A percentile compares a stretch with the other conserved stretches of the same genome.
Conservation (phyloP, 768 basidiomycete genomes). For the Mycena indigotica region DNA sequence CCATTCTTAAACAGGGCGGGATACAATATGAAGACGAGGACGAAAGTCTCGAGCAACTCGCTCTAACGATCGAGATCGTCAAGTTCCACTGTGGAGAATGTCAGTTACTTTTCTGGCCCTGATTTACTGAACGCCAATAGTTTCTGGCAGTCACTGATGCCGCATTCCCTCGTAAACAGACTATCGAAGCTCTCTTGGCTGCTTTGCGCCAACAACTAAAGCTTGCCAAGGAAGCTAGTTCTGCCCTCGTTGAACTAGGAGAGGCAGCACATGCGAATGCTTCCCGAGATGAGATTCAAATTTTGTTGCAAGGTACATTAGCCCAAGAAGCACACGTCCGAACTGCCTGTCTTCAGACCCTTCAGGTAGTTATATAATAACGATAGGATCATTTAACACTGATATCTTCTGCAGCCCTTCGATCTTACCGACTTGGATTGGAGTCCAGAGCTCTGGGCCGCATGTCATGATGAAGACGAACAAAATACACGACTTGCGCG, state of each 20-base stretch:
- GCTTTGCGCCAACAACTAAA: slow-evolving; percentile 78
- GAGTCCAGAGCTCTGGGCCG: slow-evolving; percentile 86
- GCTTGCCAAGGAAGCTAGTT: slow-evolving; percentile 81
- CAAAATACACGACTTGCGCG: slow-evolving; percentile 83
- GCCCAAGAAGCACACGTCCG: slow-evolving; percentile 87
- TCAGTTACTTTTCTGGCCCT: slow-evolving; percentile 37
- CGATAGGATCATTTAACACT: background rate
- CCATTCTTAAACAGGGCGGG: slow-evolving; percentile 71
- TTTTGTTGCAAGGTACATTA: slow-evolving; percentile 73
- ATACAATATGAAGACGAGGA: slow-evolving; percentile 67
- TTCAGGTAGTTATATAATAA: slow-evolving; percentile 61
- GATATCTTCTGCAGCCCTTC: slow-evolving; percentile 61
- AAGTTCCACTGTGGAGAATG: slow-evolving; percentile 76
- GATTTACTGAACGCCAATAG: slow-evolving; percentile 1
- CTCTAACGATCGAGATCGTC: slow-evolving; percentile 70
- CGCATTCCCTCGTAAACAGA: slow-evolving; percentile 72
- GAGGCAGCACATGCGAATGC: slow-evolving; percentile 74
- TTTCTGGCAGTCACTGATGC: slow-evolving; percentile 68
- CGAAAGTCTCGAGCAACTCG: slow-evolving; percentile 75
- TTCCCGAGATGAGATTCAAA: slow-evolving; percentile 59
- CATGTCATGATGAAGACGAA: slow-evolving; percentile 82
- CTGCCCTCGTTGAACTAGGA: slow-evolving; percentile 77
- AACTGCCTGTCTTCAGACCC: slow-evolving; percentile 84
- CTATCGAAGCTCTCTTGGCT: slow-evolving; percentile 69
- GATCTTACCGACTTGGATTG: slow-evolving; percentile 95